Evolutionary conservation across 192 early-diverging fungal species (phyloP), one percentile per base, ranked within the genome.

Genomic region (Bifiguratus adelaidae): DNA sequence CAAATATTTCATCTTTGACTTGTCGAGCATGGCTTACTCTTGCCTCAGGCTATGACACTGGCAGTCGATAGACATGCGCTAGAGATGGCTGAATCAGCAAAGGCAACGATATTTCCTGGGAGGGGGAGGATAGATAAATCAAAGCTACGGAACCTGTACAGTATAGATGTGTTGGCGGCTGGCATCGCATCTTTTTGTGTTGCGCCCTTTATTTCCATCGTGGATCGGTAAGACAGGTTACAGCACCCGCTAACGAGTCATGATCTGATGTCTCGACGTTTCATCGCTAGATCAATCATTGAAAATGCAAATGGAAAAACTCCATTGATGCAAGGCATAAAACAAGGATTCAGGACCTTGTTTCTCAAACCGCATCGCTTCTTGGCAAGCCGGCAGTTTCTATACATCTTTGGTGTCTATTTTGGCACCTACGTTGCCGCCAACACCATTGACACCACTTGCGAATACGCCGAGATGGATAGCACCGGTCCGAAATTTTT

Each of bases 221-320:
- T 70, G 20, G 67, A 70, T 41, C 55, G 67, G 67, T 70, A 62
- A 18, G 44, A 24, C 38, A 24, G 25, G 8, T 32, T 27, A 51
- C 35, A 6, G 8, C 12, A 13, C 27, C 0, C 30, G 9, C 15
- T 9, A 28, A 18, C 38, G 12, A 35, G 25, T 25, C 3, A 11
- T 40, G 4, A 29, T 18, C 32, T 11, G 5, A 16, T n/a, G 13
- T 22, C 15, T 22, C 2, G n/a, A n/a, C n/a, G n/a, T n/a, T 1
- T 46, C 45, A 12, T 33, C 5, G 30, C 18, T 36, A 71, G 66
- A 55, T 60, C 65, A 11, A 68, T 71, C 20, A 68, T 71, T 38
- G 68, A 67, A 51, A 68, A 67, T 36, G 32, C 58, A 5, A 64
- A 60, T 48, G 68, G 68, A 36, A 63, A 57, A 26, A 55, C 48